Evolutionary conservation across 306 rosid species (phyloP), one percentile per base, ranked within the genome.

Genomic region (Dalbergia cochinchinensis): DNA sequence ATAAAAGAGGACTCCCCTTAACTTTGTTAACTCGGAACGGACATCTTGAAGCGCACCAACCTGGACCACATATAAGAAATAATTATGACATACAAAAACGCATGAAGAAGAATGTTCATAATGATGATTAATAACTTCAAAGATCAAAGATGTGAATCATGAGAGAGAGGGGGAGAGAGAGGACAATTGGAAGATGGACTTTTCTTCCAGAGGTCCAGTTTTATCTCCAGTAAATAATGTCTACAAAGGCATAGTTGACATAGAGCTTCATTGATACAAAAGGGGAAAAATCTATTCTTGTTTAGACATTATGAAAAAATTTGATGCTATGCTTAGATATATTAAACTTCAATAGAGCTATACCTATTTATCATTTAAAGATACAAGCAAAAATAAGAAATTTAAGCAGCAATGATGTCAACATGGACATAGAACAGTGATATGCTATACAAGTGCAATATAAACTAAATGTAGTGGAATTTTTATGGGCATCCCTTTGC

Each of bases 21-120:
- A 79, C 87, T 96, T 96, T 5, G 98, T 85, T 88, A 96, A 85
- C 85, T 96, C 99, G 11, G 98, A 89, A 72, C 99, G 94, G 65
- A 96, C 98, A 88, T 96, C 99, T 90, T 91, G 99, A 87, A 96
- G 97, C 8, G 98, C 98, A 72, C 99, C 99, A 78, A 96, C 99
- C 99, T 96, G 74, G 65, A 76, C 55, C 85, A 81, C 44, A 68
- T n/a, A 44, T 77, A 41, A 41, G 72, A 76, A 77, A 78, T 67
- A 74, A 84, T 57, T 80, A 37, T 35, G 26, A 50, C 71, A 80
- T 64, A 42, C 71, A 5, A 65, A 22, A 53, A 59, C 22, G 73
- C 79, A 48, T 7, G 11, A 8, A 54, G 45, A 81, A 50, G 10
- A 66, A 26, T 57, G 65, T 65, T 80, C 76, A 54, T 12, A 41